These are phyloP conservation scores for Triticum turgidum DNA, from an alignment of 176 grass and related monocot genomes.

Conservation along the genomic window DNA sequence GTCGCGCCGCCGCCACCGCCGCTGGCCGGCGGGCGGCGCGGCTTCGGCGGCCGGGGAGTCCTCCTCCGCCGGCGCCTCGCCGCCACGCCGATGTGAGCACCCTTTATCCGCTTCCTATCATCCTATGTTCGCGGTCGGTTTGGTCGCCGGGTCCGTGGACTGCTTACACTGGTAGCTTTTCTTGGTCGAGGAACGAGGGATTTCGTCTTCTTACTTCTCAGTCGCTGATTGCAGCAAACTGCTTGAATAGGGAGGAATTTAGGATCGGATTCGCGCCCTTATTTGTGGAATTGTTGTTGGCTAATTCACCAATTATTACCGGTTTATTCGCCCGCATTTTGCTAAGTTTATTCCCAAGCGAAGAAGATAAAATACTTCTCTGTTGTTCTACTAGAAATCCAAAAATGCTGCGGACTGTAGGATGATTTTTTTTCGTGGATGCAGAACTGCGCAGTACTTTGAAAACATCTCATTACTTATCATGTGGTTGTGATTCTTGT, in stretches of 20 bases:
- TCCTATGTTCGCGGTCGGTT: not conserved
- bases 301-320: not conserved
- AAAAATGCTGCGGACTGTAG: too few species aligned
- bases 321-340: not conserved
- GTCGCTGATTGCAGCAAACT: not conserved
- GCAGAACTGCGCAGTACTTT: not conserved
- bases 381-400: not conserved
- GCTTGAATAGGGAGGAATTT: not conserved
- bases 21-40: conserved; percentile 9
- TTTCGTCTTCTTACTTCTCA: not conserved
- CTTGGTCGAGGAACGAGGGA: not conserved
- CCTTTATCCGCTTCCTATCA: not conserved
- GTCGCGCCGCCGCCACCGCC: conserved; percentile 31
- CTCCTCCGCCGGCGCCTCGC: conserved; percentile 35
- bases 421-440: not conserved
- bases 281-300: not conserved
- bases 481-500: not conserved
- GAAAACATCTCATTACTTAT: not conserved
- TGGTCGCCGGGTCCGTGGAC: not conserved
- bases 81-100: conserved; percentile 45
- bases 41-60: not conserved
- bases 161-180: not conserved
- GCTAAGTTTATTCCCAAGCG: not conserved
- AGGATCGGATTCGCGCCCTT: not conserved
- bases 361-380: not conserved